Percentiles rank a stretch among this genome's conserved stretches.
Conservation (phyloP, 805 yeast genomes). For the Nakazawaea laoshanensis region DNA sequence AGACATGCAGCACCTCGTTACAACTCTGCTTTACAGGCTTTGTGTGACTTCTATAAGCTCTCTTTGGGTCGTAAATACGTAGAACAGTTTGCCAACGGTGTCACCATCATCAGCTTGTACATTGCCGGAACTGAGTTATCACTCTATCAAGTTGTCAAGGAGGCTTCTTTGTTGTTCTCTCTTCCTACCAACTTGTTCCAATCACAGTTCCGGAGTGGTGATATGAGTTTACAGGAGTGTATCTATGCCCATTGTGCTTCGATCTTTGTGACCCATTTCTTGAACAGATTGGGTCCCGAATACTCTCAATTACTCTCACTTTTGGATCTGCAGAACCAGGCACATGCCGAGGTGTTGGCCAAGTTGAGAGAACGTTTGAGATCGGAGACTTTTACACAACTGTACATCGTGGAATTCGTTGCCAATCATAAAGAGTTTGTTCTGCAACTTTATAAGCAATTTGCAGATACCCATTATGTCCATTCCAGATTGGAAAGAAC, state of each 20-base stretch:
- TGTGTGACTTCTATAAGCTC: conserved; percentile 84
- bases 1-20: conserved; percentile 80
- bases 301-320: conserved; percentile 61
- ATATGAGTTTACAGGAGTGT: conserved; percentile 87
- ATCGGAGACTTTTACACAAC: conserved; percentile 87
- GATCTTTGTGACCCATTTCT: conserved; percentile 87
- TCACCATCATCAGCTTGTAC: conserved; percentile 81
- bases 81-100: conserved; percentile 87
- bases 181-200: conserved; percentile 83
- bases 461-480: conserved; percentile 85
- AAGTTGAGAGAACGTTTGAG: conserved; percentile 83
- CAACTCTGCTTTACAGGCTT: conserved; percentile 77
- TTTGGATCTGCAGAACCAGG: conserved; percentile 52
- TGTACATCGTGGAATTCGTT: conserved; percentile 72
- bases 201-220: conserved; percentile 60
- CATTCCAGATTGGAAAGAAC: conserved; percentile 67
- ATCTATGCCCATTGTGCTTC: conserved; percentile 92
- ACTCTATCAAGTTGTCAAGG: conserved; percentile 84
- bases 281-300: conserved; percentile 90
- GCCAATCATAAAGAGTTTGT: conserved; percentile 62
- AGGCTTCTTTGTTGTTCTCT: conserved; percentile 86
- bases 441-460: conserved; percentile 78
- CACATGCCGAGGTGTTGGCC: conserved; percentile 67
- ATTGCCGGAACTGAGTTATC: conserved; percentile 65
- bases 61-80: conserved; percentile 83